Conservation (phyloP, 1,284 basidiomycete genomes). For the Ganoderma leucocontextum region DNA sequence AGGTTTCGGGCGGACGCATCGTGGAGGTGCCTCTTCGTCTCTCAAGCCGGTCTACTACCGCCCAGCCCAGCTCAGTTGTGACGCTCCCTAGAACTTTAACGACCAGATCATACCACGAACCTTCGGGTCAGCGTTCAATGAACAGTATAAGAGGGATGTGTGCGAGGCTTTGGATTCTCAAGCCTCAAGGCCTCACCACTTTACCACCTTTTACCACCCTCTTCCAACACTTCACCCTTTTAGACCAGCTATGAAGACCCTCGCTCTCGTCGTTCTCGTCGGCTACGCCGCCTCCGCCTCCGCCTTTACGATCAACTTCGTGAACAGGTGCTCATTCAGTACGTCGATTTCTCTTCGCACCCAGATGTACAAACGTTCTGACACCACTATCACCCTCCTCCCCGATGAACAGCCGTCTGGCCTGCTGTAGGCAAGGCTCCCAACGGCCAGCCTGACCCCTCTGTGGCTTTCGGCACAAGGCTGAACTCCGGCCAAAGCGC, state of each 20-base stretch:
- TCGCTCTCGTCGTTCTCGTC: constrained; percentile 3
- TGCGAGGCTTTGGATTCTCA: neutral
- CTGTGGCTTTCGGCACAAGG: neutral
- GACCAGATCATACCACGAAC: neutral
- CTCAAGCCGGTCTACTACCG: neutral
- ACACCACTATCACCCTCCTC: neutral
- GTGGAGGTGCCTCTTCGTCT: neutral
- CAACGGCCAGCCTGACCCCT: constrained; percentile 8
- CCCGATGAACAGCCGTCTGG: neutral
- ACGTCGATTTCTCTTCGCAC: neutral
- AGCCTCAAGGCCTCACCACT: neutral
- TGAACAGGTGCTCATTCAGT: constrained; percentile 7
- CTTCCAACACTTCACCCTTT: neutral
- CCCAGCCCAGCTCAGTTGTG: too few species aligned
- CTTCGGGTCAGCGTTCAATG: neutral
- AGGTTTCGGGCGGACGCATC: neutral
- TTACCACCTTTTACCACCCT: neutral
- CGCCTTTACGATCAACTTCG: constrained; percentile 7
- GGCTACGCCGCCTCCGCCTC: neutral
- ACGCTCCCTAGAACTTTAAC: neutral
- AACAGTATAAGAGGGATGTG: neutral
- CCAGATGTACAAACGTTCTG: neutral
- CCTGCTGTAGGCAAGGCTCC: constrained; percentile 6
- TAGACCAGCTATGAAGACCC: neutral
- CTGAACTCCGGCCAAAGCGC: constrained; percentile 6